Base-by-base conservation (phyloP, 2,329 filamentous ascomycete species). In the Colletotrichum melonis region DNA sequence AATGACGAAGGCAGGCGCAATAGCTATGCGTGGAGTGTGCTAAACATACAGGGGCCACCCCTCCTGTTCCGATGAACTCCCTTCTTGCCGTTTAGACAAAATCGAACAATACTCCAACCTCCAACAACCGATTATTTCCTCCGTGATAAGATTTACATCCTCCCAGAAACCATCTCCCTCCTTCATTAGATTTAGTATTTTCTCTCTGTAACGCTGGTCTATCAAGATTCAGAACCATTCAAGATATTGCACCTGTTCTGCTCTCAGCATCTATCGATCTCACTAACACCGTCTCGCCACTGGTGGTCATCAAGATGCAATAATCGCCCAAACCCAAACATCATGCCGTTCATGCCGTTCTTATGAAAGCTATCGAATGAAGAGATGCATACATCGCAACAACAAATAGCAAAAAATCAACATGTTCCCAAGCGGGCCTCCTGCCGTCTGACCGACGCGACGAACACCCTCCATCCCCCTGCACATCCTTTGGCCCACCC, bases 41-140 rank as follows among this genome's bases (percentile, higher is more conserved):
- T 66, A 66, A 28, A 54, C 26, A 52, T 73, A 66, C 71, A 71
- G 71, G 62, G 71, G 60, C 49, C 56, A 70, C 38, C 60, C 28
- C 28, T 62, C 55, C n/a, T 30, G 19, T 57, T 22, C 24, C 24
- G 49, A 70, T 30, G 28, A 66, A 62, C 35, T 30, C 16, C 12
- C 16, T 55, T 16, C 52, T n/a, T 35, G 35, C 52, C 6, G 30
- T 9, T 63, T 16, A 16, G 4, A 67, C 56, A 8, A 5, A n/a
- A 32, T 57, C 49, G 12, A 42, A 26, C n/a, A 22, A n/a, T 11
- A n/a, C 42, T 11, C 26, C 26, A 28, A 63, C 62, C 56, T 26
- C 54, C 58, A 69, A 42, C 57, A 64, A 19, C 26, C 28, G 24
- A 38, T 32, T 49, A 49, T 16, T 19, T 35, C n/a, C 28, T 55